These are phyloP conservation scores for Podila minutissima DNA, from an alignment of 192 early-diverging fungal genomes.

Conservation along the genomic window DNA sequence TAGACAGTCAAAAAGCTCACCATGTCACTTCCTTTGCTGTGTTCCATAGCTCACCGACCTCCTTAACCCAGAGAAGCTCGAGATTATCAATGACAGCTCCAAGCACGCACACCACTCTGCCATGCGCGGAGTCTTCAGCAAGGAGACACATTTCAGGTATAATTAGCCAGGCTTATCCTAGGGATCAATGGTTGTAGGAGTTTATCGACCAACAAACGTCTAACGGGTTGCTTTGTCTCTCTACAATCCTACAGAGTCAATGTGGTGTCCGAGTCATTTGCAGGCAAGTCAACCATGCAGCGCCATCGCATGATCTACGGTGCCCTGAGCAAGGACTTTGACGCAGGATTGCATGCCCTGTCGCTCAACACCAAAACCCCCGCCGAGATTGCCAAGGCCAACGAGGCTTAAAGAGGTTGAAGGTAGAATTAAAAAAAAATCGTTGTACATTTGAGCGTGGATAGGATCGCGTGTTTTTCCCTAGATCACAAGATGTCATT, in stretches of 20 bases:
- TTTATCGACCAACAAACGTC: background rate
- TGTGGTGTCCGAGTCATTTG: constrained; percentile 76
- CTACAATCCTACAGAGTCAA: constrained; percentile 55
- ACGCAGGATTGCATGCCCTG: constrained; percentile 82
- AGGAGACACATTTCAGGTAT: constrained; percentile 87
- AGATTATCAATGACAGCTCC: constrained; percentile 82
- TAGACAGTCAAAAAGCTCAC: background rate
- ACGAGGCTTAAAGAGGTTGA: background rate
- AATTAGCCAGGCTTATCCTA: background rate
- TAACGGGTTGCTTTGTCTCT: background rate
- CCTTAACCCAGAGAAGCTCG: constrained; percentile 66
- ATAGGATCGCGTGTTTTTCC: too few species aligned
- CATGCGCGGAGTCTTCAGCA: constrained; percentile 81
- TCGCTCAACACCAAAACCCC: constrained; percentile 82
- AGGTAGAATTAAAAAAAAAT: constrained; percentile 14
- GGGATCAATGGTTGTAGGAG: background rate
- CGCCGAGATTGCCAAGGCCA: constrained; percentile 59
- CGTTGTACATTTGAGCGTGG: background rate
- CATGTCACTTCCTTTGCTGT: background rate
- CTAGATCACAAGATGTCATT: too few species aligned
- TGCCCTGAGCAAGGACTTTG: constrained; percentile 76
- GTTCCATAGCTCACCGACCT: constrained; percentile 44
- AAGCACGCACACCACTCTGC: constrained; percentile 86
- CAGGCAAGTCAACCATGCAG: constrained; percentile 68
- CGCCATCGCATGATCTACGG: constrained; percentile 76